A percentile compares a stretch with the other conserved stretches of the same genome.
These are phyloP conservation scores for Drechslerella stenobrocha DNA, from an alignment of 2,329 filamentous ascomycete genomes.

Conservation along the genomic window DNA sequence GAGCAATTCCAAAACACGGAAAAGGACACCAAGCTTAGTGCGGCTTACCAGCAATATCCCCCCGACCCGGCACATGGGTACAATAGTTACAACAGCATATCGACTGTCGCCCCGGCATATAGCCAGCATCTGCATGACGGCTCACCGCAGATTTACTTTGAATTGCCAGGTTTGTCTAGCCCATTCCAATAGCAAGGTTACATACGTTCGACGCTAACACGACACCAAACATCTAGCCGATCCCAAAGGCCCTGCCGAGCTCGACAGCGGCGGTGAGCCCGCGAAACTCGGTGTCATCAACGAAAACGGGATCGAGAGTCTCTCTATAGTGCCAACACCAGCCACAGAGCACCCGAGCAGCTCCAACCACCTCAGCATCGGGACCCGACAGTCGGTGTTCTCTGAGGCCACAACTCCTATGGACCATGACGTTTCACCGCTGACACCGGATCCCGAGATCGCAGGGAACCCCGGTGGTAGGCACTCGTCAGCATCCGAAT, in stretches of 20 bases:
- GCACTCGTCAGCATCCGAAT: constrained; percentile 18
- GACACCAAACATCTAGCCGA: constrained; percentile 22
- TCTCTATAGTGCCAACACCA: constrained; percentile 47
- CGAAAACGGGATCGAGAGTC: constrained; percentile 23
- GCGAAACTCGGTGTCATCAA: constrained; percentile 39
- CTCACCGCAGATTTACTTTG: constrained; percentile 35
- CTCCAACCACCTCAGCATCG: constrained; percentile 20
- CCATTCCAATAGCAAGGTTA: constrained; percentile 5
- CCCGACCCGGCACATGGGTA: constrained; percentile 20
- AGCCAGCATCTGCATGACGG: constrained; percentile 26
- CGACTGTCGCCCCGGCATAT: constrained; percentile 39
- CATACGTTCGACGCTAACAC: neutral
- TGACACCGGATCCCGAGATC: constrained; percentile 44
- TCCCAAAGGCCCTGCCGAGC: constrained; percentile 38
- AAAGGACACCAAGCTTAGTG: constrained; percentile 27
- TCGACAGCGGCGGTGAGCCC: constrained; percentile 28
- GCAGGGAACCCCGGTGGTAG: constrained; percentile 19
- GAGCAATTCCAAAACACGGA: constrained; percentile 43
- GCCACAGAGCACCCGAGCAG: constrained; percentile 5
- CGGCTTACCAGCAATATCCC: constrained; percentile 27
- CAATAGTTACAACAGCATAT: constrained; percentile 37
- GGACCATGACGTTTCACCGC: constrained; percentile 31
- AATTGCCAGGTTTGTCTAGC: constrained; percentile 34
- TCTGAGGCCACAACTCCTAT: constrained; percentile 40
- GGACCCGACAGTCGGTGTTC: constrained; percentile 41